Base-by-base conservation (phyloP, 768 basidiomycete species). In the Trametes meyenii region DNA sequence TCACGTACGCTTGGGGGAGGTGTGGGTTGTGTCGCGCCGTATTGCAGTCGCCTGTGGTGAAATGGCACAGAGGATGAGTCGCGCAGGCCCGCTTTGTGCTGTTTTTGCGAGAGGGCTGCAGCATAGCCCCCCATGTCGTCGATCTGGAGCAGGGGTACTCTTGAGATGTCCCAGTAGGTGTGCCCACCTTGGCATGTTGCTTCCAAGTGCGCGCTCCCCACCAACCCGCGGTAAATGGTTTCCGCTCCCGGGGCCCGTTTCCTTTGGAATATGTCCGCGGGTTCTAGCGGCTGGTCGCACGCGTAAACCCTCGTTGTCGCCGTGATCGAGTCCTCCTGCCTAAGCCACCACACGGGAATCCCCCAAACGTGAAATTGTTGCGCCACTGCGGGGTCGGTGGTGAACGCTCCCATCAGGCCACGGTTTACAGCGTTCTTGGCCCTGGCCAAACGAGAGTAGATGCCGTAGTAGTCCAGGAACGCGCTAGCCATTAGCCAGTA, bases 401-500 rank as follows among this genome's bases (percentile, higher is more conserved):
- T 40, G 52, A 52, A 52, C n/a, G 51, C 51, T 2, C 51, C 51
- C 51, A 52, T 52, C 5, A 36, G 8, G 38, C 51, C 51, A n/a
- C 3, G 7, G 6, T 52, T 35, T 7, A 52, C 51, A 13, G 6
- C 5, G 5, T 17, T 10, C 33, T 14, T 5, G 11, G 4, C 2
- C n/a, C n/a, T n/a, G n/a, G n/a, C n/a, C n/a, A n/a, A n/a, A n/a
- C n/a, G n/a, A n/a, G n/a, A n/a, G n/a, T n/a, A n/a, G n/a, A n/a
- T n/a, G n/a, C n/a, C n/a, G n/a, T n/a, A n/a, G 36, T 33, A 52
- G 51, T 52, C 51, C n/a, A 52, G 33, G 13, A 10, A 52, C 35
- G 51, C 51, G 5, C 51, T 35, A 11, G 21, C 19, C 36, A 39
- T 39, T 10, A 52, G 51, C 36, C 24, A 38, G 38, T 36, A 39